Evolutionary conservation across 2,329 filamentous ascomycete genomes (phyloP).

Genomic region (Pseudogymnoascus sp.): DNA sequence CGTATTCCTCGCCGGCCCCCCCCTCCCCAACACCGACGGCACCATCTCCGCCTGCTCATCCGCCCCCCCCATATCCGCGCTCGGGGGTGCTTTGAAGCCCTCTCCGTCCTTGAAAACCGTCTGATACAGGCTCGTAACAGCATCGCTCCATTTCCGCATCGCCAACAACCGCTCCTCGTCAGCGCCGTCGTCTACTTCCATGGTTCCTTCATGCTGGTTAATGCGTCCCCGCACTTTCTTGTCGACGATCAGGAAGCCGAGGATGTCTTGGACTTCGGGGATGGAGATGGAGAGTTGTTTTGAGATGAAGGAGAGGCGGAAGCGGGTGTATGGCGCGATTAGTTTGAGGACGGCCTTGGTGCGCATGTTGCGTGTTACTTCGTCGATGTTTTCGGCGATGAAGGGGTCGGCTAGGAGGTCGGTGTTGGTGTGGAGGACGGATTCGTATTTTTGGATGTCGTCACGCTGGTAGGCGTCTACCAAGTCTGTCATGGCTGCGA

Average conservation of each 20-base stretch:
- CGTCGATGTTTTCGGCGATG: constrained; percentile 98
- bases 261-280: constrained; percentile 83
- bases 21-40: neutral
- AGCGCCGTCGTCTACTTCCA: constrained; percentile 67
- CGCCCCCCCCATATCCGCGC: neutral
- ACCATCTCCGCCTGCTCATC: neutral
- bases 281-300: constrained; percentile 78
- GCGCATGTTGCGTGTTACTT: constrained; percentile 95
- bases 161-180: constrained; percentile 68
- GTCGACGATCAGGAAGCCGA: constrained; percentile 90
- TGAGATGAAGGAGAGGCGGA: constrained; percentile 81
- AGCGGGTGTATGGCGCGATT: constrained; percentile 88
- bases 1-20: neutral
- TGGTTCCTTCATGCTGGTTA: constrained; percentile 75
- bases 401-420: constrained; percentile 88
- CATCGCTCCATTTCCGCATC: constrained; percentile 61
- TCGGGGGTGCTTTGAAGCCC: constrained; percentile 42
- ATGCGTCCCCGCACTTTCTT: constrained; percentile 80
- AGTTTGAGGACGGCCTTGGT: constrained; percentile 91
- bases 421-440: constrained; percentile 74
- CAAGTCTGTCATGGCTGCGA: constrained; percentile 92
- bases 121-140: constrained; percentile 60
- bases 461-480: constrained; percentile 95
- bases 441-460: constrained; percentile 86
- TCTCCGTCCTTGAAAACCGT: constrained; percentile 72